Percentiles rank a stretch among this genome's conserved stretches.
Conservation (phyloP, 805 yeast genomes). For the Clavispora asparagi region DNA sequence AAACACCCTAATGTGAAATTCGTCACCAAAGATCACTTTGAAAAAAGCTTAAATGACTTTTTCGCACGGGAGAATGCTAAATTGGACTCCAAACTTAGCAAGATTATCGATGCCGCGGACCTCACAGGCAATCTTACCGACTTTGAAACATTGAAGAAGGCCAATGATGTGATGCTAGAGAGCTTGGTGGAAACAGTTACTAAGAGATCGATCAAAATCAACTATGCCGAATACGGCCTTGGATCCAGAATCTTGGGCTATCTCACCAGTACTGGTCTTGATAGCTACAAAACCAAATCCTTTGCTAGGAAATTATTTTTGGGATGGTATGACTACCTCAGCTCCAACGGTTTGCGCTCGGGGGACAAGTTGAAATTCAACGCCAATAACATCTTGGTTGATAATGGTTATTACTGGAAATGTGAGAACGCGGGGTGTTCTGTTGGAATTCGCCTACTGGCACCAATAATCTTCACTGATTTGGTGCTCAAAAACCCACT, state of each 20-base stretch:
- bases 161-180: constrained; percentile 23
- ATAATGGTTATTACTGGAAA: constrained; percentile 31
- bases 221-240: constrained; percentile 35
- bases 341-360: constrained; percentile 17
- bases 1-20: constrained; percentile 8
- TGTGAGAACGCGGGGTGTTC: constrained; percentile 26
- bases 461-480: constrained; percentile 32
- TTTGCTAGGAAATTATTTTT: constrained; percentile 23
- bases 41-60: constrained; percentile 16
- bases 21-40: constrained; percentile 19
- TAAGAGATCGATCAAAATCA: constrained; percentile 30
- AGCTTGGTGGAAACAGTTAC: constrained; percentile 26
- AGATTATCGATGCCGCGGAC: constrained; percentile 21
- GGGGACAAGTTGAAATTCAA: constrained; percentile 25
- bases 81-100: constrained; percentile 20
- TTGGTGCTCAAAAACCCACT: constrained; percentile 19
- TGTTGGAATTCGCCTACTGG: constrained; percentile 31
- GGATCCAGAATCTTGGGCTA: constrained; percentile 39
- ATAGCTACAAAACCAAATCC: constrained; percentile 9
- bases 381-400: constrained; percentile 35
- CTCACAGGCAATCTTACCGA: constrained; percentile 6
- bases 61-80: constrained; percentile 20
- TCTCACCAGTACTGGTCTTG: constrained; percentile 23
- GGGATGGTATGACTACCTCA: constrained; percentile 38
- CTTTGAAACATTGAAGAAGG: constrained; percentile 5